Conservation (phyloP, 1,139 yeast genomes). For the Yamadazyma aaseri region DNA sequence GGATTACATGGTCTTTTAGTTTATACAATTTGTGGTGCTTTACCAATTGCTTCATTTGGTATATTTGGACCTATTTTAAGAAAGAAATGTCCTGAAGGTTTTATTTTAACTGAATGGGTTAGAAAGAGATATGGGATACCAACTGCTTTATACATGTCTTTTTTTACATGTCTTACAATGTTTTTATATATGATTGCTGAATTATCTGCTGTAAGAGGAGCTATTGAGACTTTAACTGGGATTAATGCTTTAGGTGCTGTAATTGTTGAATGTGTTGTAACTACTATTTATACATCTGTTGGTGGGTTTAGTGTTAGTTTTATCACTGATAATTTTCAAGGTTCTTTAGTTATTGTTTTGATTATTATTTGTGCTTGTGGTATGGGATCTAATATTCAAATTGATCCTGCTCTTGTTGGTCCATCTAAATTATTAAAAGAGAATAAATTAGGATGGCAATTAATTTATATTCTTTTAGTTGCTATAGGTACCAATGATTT, state of each 20-base stretch:
- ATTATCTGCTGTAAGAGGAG: slow-evolving; percentile 73
- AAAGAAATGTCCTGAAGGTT: slow-evolving; percentile 81
- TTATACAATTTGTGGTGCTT: slow-evolving; percentile 75
- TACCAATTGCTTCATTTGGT: slow-evolving; percentile 83
- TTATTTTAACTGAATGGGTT: slow-evolving; percentile 94
- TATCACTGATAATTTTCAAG: slow-evolving; percentile 85
- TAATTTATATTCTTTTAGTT: slow-evolving; percentile 76
- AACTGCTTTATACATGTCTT: slow-evolving; percentile 72
- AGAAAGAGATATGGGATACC: slow-evolving; percentile 72
- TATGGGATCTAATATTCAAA: slow-evolving; percentile 72
- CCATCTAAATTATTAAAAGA: slow-evolving; percentile 65
- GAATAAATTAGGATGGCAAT: slow-evolving; percentile 82
- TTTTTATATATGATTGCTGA: slow-evolving; percentile 89
- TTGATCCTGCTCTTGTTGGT: slow-evolving; percentile 61
- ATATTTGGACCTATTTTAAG: slow-evolving; percentile 80
- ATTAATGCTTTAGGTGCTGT: slow-evolving; percentile 77
- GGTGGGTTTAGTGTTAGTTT: slow-evolving; percentile 93
- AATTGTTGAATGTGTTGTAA: slow-evolving; percentile 83
- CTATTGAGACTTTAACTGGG: slow-evolving; percentile 76
- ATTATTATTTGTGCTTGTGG: slow-evolving; percentile 74
- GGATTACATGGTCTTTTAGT: slow-evolving; percentile 89
- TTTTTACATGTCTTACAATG: slow-evolving; percentile 82
- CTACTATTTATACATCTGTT: slow-evolving; percentile 79
- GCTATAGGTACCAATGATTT: slow-evolving; percentile 90
- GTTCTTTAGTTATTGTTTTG: slow-evolving; percentile 65